Evolutionary conservation across 2,329 filamentous ascomycete genomes (phyloP).

Genomic region (Aureobasidium melanogenum): DNA sequence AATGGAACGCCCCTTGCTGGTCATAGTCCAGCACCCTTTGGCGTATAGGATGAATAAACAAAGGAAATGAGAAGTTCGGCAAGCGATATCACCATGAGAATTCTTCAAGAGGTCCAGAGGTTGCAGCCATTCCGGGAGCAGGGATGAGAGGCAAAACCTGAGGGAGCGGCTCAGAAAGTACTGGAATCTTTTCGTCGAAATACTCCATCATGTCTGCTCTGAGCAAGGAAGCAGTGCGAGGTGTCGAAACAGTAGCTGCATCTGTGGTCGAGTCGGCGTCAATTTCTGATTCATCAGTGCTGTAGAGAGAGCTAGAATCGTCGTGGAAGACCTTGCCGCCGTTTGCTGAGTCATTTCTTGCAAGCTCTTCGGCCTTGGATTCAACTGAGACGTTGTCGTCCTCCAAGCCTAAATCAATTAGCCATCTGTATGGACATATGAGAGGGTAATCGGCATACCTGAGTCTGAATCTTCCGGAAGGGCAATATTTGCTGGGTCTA

Average conservation of each 20-base stretch:
- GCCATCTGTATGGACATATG: not conserved
- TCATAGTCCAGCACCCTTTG: not conserved
- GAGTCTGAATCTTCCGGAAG: not conserved
- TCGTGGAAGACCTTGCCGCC: constrained; percentile 5
- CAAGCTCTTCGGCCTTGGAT: not conserved
- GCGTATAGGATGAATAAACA: not conserved
- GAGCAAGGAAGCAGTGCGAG: constrained; percentile 2
- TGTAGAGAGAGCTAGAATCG: constrained; percentile 3
- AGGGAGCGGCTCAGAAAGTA: constrained; percentile 16
- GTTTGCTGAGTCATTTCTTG: constrained; percentile 5
- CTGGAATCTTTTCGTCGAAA: constrained; percentile 21
- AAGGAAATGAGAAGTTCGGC: not conserved
- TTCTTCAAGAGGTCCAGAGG: constrained; percentile 24
- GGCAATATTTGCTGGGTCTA: not conserved
- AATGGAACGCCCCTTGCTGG: not conserved
- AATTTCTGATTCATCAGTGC: not conserved
- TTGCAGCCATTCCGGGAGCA: constrained; percentile 25
- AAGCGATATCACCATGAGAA: constrained; percentile 12
- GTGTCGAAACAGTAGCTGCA: constrained; percentile 4
- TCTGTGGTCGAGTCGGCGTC: constrained; percentile 1
- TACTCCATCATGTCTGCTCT: constrained; percentile 6
- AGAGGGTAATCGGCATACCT: not conserved
- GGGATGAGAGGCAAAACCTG: constrained; percentile 12
- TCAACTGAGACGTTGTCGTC: not conserved
- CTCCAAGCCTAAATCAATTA: not conserved